Conservation (phyloP, 2,329 filamentous ascomycete genomes). For the Ophiosphaerella narmari region DNA sequence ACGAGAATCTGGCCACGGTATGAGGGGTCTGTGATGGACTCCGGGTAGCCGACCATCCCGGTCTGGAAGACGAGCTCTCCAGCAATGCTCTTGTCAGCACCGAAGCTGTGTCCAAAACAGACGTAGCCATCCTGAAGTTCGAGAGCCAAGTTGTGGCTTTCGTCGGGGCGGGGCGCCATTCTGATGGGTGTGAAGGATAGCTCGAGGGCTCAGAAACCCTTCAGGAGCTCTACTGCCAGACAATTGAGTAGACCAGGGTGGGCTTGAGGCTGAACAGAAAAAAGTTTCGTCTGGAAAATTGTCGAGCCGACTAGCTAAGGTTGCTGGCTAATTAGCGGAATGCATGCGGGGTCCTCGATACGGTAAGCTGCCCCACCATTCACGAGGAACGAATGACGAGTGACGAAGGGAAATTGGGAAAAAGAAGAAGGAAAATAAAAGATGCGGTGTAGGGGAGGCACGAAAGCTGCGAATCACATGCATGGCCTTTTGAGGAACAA, state of each 20-base stretch:
- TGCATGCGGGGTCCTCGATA: background rate
- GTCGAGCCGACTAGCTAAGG: background rate
- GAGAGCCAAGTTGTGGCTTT: conserved; percentile 73
- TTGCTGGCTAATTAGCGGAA: background rate
- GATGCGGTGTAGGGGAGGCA: conserved; percentile 9
- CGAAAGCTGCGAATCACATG: conserved; percentile 25
- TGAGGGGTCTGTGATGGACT: conserved; percentile 86
- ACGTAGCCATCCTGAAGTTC: conserved; percentile 91
- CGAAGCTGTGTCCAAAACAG: conserved; percentile 96
- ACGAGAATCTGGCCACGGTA: conserved; percentile 94
- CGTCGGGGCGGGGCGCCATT: conserved; percentile 39
- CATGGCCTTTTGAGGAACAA: background rate
- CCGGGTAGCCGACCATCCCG: conserved; percentile 98
- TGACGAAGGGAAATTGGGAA: too few species aligned
- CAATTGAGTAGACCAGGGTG: conserved; percentile 30
- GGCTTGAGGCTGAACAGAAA: conserved; percentile 12
- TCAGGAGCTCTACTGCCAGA: conserved; percentile 38
- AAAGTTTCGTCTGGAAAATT: conserved; percentile 5
- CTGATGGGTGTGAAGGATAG: conserved; percentile 32
- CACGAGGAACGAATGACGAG: background rate
- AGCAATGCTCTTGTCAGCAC: conserved; percentile 89
- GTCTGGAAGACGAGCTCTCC: conserved; percentile 99
- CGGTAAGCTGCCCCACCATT: background rate
- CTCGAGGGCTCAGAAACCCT: conserved; percentile 41
- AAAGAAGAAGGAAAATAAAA: background rate